Evolutionary conservation across 2,329 filamentous ascomycete genomes (phyloP), one percentile per base, ranked within the genome.

Genomic region (Aspergillus japonicus): DNA sequence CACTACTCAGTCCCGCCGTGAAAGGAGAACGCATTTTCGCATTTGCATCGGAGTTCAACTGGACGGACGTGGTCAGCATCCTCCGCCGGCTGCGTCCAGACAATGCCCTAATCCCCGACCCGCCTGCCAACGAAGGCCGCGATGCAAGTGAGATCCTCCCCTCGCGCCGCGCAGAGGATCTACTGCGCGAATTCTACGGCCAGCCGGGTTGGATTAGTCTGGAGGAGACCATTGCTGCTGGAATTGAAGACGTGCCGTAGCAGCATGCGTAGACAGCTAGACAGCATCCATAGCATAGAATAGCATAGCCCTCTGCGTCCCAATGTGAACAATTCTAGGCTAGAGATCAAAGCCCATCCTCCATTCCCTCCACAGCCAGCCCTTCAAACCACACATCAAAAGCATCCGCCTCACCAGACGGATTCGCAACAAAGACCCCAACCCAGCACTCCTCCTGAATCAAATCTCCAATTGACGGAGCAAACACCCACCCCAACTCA

Each of bases 1-100:
- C 80, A 0, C 71, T 83, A 7, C 73, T 85, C 0, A 73, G 83
- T 23, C 73, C 76, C 0, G 72, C 76, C 0, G 76, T 85, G 0
- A 61, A 71, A 2, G 75, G 76, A 0, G 79, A 87, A 65, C 79
- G 85, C 1, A 68, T 88, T 8, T 85, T 86, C 65, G 85, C 74
- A 1, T 84, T 82, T 55, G 82, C 80, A 0, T 72, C 76, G 1
- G 77, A 76, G 0, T 81, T 76, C 58, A 82, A 74, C 50, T 82
- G 77, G 70, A 81, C 82, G 21, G 66, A 77, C 2, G 64, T 75
- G 2, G 51, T 70, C 0, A 61, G 69, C 0, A 71, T 80, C 42
- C 65, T 80, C 31, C 58, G 71, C 5, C 59, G 68, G 0, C 63
- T 79, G 2, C 56, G 48, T 19, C 62, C 62, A 10, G 42, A 33